phyloP scores from a whole-genome alignment of 2,329 filamentous ascomycete species.

The Fusarium piperis region DNA sequence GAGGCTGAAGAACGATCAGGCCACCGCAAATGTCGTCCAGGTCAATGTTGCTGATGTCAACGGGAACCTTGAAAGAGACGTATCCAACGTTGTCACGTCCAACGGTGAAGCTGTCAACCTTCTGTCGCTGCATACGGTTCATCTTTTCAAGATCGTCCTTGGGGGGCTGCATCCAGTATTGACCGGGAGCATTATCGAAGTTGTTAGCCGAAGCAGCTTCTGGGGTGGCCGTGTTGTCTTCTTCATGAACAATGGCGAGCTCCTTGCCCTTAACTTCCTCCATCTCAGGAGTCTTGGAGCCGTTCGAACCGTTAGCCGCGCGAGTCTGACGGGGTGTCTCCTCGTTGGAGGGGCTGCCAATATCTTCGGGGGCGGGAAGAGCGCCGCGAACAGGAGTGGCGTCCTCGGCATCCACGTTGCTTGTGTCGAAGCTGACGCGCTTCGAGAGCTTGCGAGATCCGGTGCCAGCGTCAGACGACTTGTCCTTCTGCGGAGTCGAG shows the following conservation, averaged over 20 bases:
- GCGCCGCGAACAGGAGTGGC: slow-evolving; percentile 47
- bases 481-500: slow-evolving; percentile 67
- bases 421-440: slow-evolving; percentile 90
- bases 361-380: slow-evolving; percentile 48
- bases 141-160: slow-evolving; percentile 80
- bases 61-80: slow-evolving; percentile 81
- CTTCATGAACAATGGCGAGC: slow-evolving; percentile 81
- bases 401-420: slow-evolving; percentile 54
- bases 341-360: slow-evolving; percentile 43
- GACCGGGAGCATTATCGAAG: slow-evolving; percentile 67
- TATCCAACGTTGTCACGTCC: slow-evolving; percentile 84
- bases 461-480: slow-evolving; percentile 51
- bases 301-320: slow-evolving; percentile 49
- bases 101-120: slow-evolving; percentile 79
- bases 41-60: slow-evolving; percentile 83
- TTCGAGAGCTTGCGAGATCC: slow-evolving; percentile 73
- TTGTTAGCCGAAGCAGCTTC: slow-evolving; percentile 38
- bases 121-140: slow-evolving; percentile 81
- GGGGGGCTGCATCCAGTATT: slow-evolving; percentile 88
- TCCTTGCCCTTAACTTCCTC: slow-evolving; percentile 79
- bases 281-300: slow-evolving; percentile 67
- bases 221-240: slow-evolving; percentile 55
- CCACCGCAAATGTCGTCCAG: slow-evolving; percentile 81
- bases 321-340: slow-evolving; percentile 63
- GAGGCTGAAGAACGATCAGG: slow-evolving; percentile 79